Conservation (phyloP, 2,329 filamentous ascomycete genomes). For the Neofusicoccum sp. region DNA sequence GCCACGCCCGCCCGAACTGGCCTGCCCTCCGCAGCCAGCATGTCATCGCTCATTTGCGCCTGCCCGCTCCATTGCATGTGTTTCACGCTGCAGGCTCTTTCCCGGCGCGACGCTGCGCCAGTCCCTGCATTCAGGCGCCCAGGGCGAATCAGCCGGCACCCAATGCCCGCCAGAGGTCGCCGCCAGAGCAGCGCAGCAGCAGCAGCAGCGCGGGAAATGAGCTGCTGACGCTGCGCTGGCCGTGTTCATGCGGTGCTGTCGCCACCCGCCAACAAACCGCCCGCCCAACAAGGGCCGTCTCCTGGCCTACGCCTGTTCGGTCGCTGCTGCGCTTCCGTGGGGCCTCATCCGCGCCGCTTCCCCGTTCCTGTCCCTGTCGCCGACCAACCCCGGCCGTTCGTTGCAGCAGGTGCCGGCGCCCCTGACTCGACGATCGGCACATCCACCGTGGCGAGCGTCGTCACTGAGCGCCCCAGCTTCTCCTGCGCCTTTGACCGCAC, state of each 20-base stretch:
- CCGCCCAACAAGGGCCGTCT: neutral
- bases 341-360: conserved; percentile 4
- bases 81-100: neutral
- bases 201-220: too few species aligned
- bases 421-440: conserved; percentile 2
- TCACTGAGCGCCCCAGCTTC: neutral
- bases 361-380: conserved; percentile 2
- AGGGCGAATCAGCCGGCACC: conserved; percentile 9
- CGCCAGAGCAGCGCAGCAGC: neutral
- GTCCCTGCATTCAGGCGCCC: conserved; percentile 11
- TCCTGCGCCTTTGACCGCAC: conserved; percentile 2
- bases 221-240: conserved; percentile 2
- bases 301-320: neutral
- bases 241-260: neutral
- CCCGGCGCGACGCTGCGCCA: neutral
- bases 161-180: neutral
- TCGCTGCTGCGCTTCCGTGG: too few species aligned
- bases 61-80: neutral
- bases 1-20: neutral
- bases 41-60: neutral
- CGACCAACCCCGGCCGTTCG: conserved; percentile 3
- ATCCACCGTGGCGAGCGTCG: neutral
- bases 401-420: neutral
- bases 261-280: neutral
- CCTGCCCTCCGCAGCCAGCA: neutral